Evolutionary conservation across 306 rosid genomes (phyloP).

Genomic region (Adenanthera pavonina): DNA sequence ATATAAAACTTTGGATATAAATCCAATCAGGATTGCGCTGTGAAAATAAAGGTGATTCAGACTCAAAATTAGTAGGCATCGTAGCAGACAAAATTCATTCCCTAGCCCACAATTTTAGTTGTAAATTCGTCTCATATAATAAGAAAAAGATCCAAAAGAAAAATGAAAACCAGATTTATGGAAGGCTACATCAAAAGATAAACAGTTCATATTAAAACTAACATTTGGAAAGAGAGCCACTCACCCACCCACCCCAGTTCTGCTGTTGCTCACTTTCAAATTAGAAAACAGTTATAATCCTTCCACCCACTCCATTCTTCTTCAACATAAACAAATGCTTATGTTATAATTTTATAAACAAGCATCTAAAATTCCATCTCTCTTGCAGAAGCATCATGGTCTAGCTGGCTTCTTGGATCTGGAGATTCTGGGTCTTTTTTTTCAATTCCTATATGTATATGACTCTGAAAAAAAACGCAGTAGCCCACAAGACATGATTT

Average conservation of each 20-base stretch:
- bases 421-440: constrained; percentile 57
- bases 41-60: constrained; percentile 33
- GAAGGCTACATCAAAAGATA: constrained; percentile 22
- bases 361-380: constrained; percentile 59
- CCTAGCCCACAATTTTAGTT: constrained; percentile 13
- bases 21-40: constrained; percentile 21
- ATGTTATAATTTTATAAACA: constrained; percentile 18
- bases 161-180: constrained; percentile 32
- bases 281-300: constrained; percentile 48
- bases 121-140: constrained; percentile 3
- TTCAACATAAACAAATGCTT: constrained; percentile 47
- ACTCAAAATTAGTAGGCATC: constrained; percentile 13
- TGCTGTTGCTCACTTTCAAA: constrained; percentile 35
- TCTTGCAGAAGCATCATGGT: constrained; percentile 62
- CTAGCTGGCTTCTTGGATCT: constrained; percentile 84
- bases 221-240: constrained; percentile 31
- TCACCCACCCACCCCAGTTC: constrained; percentile 30
- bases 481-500: constrained; percentile 72
- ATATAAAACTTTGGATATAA: neutral
- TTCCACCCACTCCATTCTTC: constrained; percentile 38
- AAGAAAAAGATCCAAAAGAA: constrained; percentile 17
- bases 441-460: constrained; percentile 8
- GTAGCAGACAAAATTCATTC: constrained; percentile 33
- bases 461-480: constrained; percentile 26
- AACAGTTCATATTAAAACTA: constrained; percentile 21